Base-by-base conservation (phyloP, 345 rosid species). In the Barbarea vulgaris region DNA sequence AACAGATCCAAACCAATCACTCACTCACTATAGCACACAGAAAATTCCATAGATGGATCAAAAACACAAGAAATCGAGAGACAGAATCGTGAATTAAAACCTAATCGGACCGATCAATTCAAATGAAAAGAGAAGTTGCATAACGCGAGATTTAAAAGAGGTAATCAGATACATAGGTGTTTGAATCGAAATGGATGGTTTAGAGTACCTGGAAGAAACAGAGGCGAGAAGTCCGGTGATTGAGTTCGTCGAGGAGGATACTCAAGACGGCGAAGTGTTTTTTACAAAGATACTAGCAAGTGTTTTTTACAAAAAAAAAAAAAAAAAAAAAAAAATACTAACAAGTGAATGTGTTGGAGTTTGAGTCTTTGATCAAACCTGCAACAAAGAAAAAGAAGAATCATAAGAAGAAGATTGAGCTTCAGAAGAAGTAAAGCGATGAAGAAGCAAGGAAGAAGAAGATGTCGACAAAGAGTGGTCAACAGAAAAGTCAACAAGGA, bases 231-330 rank as follows among this genome's bases (percentile, higher is more conserved):
- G 4, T 69, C 74, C 61, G 63, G 70, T 61, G 57, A 53, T n/a
- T n/a, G 51, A 17, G 24, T 0, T 69, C 64, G 69, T 59, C 74
- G 64, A 64, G 18, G 51, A n/a, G n/a, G n/a, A n/a, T n/a, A n/a
- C n/a, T n/a, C n/a, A n/a, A n/a, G n/a, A 69, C 74, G 79, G 64
- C 79, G 50, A 42, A 76, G 4, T 47, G 37, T n/a, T n/a, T n/a
- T n/a, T n/a, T n/a, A n/a, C n/a, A n/a, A n/a, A n/a, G n/a, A n/a
- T n/a, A n/a, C n/a, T n/a, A 50, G 79, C 41, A n/a, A n/a, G n/a
- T n/a, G n/a, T n/a, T n/a, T n/a, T n/a, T n/a, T n/a, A n/a, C n/a
- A n/a, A n/a, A n/a, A n/a, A n/a, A n/a, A n/a, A n/a, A n/a, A n/a
- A n/a, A n/a, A n/a, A n/a, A n/a, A n/a, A n/a, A n/a, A n/a, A n/a